These are phyloP conservation scores for Conoideocrella luteorostrata DNA, from an alignment of 2,329 filamentous ascomycete genomes.

Conservation along the genomic window DNA sequence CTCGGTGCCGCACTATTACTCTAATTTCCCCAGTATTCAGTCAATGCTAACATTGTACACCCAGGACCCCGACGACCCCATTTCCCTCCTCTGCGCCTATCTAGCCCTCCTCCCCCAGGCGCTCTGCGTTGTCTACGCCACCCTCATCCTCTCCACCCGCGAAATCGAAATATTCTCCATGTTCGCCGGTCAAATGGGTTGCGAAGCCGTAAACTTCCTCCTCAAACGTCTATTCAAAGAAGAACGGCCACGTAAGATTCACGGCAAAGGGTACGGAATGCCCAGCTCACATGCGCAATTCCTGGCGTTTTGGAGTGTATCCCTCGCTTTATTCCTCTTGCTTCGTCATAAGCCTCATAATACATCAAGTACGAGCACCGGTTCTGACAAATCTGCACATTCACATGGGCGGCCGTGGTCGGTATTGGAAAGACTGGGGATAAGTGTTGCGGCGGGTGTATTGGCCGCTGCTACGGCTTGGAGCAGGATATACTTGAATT, in stretches of 20 bases:
- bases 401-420: slow-evolving; percentile 43
- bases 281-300: slow-evolving; percentile 92
- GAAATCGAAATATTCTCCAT: slow-evolving; percentile 85
- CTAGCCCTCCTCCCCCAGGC: slow-evolving; percentile 91
- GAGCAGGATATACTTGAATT: slow-evolving; percentile 85
- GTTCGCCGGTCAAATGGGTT: slow-evolving; percentile 85
- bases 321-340: slow-evolving; percentile 76
- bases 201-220: slow-evolving; percentile 83
- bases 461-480: slow-evolving; percentile 65
- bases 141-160: slow-evolving; percentile 83
- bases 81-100: slow-evolving; percentile 88
- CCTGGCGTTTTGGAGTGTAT: slow-evolving; percentile 83
- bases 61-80: slow-evolving; percentile 77
- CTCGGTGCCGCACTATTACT: not conserved
- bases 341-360: slow-evolving; percentile 72
- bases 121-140: slow-evolving; percentile 82
- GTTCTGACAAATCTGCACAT: slow-evolving; percentile 16
- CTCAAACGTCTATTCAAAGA: slow-evolving; percentile 91
- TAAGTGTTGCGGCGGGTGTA: slow-evolving; percentile 48
- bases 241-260: slow-evolving; percentile 74
- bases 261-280: slow-evolving; percentile 97
- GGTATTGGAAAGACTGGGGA: slow-evolving; percentile 50
- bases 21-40: not conserved
- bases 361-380: too few species aligned
- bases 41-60: too few species aligned